phyloP scores from a whole-genome alignment of 2,329 filamentous ascomycete genomes.

The Colletotrichum echinochloae region DNA sequence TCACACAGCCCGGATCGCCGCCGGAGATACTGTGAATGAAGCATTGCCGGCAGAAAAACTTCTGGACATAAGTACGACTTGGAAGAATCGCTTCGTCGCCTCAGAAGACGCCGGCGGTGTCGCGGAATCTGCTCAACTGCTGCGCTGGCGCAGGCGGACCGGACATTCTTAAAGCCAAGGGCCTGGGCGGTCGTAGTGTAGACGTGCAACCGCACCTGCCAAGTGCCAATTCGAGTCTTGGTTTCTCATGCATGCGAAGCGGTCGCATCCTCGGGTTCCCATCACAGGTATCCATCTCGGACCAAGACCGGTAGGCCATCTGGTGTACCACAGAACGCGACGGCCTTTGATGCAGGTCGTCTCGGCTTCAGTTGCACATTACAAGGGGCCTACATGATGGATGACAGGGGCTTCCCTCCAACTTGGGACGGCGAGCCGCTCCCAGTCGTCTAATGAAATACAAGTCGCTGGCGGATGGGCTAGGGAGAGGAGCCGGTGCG shows the following conservation, averaged over 20 bases:
- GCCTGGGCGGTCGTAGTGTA: neutral
- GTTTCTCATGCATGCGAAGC: neutral
- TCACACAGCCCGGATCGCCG: neutral
- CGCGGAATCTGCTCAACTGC: neutral
- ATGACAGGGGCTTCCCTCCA: neutral
- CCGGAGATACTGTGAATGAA: neutral
- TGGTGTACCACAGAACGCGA: neutral
- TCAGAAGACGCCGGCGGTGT: neutral
- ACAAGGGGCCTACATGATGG: neutral
- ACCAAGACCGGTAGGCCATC: neutral
- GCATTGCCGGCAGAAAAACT: neutral
- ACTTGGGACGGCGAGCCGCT: neutral
- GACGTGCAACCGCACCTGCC: neutral
- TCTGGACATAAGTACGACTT: too few species aligned
- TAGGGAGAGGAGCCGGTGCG: conserved; percentile 16
- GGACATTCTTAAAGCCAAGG: conserved; percentile 1
- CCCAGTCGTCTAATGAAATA: neutral
- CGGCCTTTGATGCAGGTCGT: neutral
- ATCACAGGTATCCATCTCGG: neutral
- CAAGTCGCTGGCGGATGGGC: neutral
- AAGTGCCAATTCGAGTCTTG: neutral
- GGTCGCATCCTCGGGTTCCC: neutral
- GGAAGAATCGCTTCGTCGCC: neutral
- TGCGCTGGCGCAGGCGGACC: neutral
- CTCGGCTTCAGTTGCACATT: neutral